Conservation (phyloP, 768 basidiomycete genomes). For the Mycena maculata region DNA sequence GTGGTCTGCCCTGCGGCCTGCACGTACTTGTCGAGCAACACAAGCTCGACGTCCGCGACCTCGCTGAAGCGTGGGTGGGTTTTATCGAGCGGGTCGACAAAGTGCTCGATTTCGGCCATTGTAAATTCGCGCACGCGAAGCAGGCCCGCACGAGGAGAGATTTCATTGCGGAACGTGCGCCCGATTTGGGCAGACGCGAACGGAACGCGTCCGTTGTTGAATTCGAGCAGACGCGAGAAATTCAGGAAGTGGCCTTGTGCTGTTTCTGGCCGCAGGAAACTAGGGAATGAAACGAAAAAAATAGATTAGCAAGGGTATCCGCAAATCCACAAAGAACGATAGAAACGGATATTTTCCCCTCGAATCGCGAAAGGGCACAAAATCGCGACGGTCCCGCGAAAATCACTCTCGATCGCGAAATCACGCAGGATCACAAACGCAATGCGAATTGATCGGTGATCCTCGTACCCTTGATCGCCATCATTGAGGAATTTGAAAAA, state of each 20-base stretch:
- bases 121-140: conserved; percentile 98
- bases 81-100: conserved; percentile 95
- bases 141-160: conserved; percentile 95
- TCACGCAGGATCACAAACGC: background rate
- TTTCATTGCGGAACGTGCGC: conserved; percentile 96
- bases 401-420: background rate
- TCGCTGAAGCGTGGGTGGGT: conserved; percentile 86
- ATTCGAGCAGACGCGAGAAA: conserved; percentile 95
- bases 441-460: conserved; percentile 23
- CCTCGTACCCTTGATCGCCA: conserved; percentile 13
- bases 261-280: conserved; percentile 96
- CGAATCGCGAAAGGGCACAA: conserved; percentile 17
- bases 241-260: conserved; percentile 99
- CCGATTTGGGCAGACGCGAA: conserved; percentile 99
- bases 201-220: conserved; percentile 96
- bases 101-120: conserved; percentile 99
- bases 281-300: conserved; percentile 42
- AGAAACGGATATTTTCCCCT: conserved; percentile 17
- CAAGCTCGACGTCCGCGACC: conserved; percentile 78
- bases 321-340: conserved; percentile 11
- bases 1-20: conserved; percentile 81
- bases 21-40: conserved; percentile 85
- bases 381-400: conserved; percentile 3
- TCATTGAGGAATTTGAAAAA: conserved; percentile 5
- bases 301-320: background rate